Evolutionary conservation across 2,329 filamentous ascomycete genomes (phyloP).

Genomic region (Mollisiaceae sp.): DNA sequence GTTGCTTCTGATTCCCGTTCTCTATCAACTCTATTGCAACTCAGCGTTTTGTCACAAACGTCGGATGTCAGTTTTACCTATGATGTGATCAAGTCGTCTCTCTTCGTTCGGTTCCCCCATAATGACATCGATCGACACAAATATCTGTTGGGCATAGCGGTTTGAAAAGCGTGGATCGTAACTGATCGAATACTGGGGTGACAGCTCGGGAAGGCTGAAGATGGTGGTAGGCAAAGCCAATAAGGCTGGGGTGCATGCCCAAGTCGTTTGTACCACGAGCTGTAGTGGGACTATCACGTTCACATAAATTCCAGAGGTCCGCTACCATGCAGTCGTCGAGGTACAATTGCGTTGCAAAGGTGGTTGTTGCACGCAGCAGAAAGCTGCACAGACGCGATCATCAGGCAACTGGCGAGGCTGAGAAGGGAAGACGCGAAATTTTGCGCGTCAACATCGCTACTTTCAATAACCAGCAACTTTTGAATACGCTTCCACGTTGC

Average conservation of each 20-base stretch:
- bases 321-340: neutral
- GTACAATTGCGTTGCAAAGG: neutral
- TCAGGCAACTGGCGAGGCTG: neutral
- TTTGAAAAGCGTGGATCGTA: neutral
- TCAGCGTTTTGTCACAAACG: neutral
- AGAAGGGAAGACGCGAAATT: constrained; percentile 4
- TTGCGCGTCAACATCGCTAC: neutral
- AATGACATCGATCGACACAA: neutral
- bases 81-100: constrained; percentile 4
- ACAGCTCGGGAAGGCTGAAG: constrained; percentile 2
- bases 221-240: neutral
- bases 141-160: neutral
- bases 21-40: neutral
- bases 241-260: neutral
- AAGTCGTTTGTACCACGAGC: neutral
- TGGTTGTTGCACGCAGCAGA: neutral
- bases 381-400: neutral
- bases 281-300: neutral
- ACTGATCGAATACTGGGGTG: neutral
- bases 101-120: constrained; percentile 18
- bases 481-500: neutral
- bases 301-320: neutral
- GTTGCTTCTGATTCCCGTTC: constrained; percentile 12
- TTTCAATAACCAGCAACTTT: constrained; percentile 13
- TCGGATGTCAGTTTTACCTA: neutral